Evolutionary conservation across 2,329 filamentous ascomycete species (phyloP).

Genomic region (Ceratocystis papillata): DNA sequence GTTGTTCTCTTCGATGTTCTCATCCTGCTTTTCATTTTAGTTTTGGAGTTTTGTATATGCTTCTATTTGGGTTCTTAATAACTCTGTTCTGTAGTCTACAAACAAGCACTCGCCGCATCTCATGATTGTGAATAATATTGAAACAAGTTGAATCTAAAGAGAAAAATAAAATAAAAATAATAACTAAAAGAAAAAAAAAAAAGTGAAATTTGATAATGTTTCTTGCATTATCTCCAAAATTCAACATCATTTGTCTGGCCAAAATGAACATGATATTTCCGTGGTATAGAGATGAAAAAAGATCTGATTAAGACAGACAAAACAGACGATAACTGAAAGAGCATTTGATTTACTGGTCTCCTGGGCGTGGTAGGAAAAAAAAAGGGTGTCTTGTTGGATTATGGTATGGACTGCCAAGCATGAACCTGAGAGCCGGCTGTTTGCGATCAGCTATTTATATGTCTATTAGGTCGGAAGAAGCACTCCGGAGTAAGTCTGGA

Average conservation of each 20-base stretch:
- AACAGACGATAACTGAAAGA: background rate
- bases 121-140: constrained; percentile 15
- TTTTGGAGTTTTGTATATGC: constrained; percentile 7
- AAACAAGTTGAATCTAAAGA: constrained; percentile 6
- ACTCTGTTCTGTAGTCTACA: background rate
- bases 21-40: background rate
- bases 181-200: constrained; percentile 27
- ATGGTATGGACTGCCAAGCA: background rate
- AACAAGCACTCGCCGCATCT: background rate
- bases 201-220: constrained; percentile 32
- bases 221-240: background rate
- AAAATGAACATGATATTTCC: constrained; percentile 6
- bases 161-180: background rate
- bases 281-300: constrained; percentile 10
- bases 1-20: background rate
- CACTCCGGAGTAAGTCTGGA: constrained; percentile 14
- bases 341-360: background rate
- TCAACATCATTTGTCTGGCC: background rate
- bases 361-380: background rate
- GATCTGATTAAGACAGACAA: background rate
- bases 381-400: too few species aligned
- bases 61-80: background rate
- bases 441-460: constrained; percentile 10
- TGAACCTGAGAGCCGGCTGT: background rate
- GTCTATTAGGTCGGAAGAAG: constrained; percentile 23